Percentiles rank a stretch among this genome's conserved stretches.
These are phyloP conservation scores for Mallotus repandus DNA, from an alignment of 441 rosid species.

Conservation along the genomic window DNA sequence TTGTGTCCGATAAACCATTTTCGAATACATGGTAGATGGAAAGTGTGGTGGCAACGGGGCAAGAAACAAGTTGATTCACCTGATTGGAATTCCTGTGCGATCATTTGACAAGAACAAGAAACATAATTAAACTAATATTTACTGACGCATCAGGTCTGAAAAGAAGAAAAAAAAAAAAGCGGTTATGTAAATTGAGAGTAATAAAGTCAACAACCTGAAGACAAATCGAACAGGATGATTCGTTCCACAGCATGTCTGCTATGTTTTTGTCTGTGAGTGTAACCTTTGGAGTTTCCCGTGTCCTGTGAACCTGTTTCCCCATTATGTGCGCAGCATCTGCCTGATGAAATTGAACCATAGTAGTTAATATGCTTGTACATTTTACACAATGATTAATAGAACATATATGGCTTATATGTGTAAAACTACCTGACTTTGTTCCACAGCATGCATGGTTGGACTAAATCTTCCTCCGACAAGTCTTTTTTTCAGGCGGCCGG, in stretches of 20 bases:
- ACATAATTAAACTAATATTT: background rate
- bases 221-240: constrained; percentile 38
- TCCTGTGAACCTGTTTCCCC: background rate
- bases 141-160: background rate
- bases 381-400: background rate
- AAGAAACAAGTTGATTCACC: constrained; percentile 28
- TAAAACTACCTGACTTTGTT: constrained; percentile 15
- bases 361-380: background rate
- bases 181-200: background rate
- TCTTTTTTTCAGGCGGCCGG: constrained; percentile 10
- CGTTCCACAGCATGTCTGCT: constrained; percentile 28
- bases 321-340: background rate
- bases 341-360: background rate
- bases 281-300: constrained; percentile 8
- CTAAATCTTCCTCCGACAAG: constrained; percentile 5
- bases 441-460: background rate
- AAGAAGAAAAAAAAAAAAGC: background rate
- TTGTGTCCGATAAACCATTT: constrained; percentile 31
- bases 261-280: constrained; percentile 14
- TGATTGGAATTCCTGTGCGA: constrained; percentile 34
- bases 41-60: constrained; percentile 37
- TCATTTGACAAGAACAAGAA: background rate
- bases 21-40: constrained; percentile 29
- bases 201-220: constrained; percentile 33
- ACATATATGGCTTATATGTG: too few species aligned